Conservation (phyloP, 345 rosid species). For the Heritiera fomes region DNA sequence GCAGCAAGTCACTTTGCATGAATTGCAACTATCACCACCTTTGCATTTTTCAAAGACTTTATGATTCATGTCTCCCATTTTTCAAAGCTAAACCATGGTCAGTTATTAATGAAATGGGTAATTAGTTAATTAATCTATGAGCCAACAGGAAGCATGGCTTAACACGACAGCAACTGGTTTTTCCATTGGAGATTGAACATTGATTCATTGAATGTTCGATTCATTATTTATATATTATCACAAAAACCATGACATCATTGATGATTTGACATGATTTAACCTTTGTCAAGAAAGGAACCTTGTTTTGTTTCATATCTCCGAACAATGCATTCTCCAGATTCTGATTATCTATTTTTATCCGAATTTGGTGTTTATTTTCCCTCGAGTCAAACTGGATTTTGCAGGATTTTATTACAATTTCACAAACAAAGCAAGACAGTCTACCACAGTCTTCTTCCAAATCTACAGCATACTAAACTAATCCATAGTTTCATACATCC, state of each 20-base stretch:
- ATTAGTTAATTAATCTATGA: neutral
- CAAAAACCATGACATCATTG: neutral
- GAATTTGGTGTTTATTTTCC: neutral
- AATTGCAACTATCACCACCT: conserved; percentile 4
- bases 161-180: neutral
- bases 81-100: too few species aligned
- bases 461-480: too few species aligned
- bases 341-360: neutral
- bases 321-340: neutral
- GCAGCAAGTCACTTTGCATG: neutral
- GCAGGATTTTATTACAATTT: too few species aligned
- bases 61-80: neutral
- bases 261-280: conserved; percentile 10
- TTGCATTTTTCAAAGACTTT: neutral
- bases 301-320: neutral
- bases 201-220: neutral
- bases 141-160: neutral
- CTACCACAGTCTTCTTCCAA: too few species aligned
- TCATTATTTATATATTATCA: neutral
- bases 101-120: neutral
- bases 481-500: too few species aligned
- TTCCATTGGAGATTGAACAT: neutral
- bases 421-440: too few species aligned
- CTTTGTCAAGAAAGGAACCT: neutral
- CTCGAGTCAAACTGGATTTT: too few species aligned